Conservation (phyloP, 176 grass and related monocot genomes). For the Paspalum vaginatum region DNA sequence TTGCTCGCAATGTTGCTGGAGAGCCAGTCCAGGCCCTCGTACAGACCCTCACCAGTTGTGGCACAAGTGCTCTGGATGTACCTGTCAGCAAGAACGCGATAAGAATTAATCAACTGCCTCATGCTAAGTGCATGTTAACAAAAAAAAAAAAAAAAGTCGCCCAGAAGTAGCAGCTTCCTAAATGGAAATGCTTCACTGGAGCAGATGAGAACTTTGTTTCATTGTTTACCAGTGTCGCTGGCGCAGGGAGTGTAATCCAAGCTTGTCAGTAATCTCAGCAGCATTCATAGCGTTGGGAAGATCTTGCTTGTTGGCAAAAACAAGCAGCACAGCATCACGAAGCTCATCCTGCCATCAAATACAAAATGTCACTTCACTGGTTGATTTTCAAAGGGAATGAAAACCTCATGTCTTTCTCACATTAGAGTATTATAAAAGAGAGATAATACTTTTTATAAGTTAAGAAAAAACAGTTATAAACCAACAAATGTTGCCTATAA, state of each 20-base stretch:
- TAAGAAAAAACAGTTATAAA: too few species aligned
- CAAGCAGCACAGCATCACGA: conserved; percentile 51
- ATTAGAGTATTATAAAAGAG: neutral
- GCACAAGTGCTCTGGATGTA: conserved; percentile 68
- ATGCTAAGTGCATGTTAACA: neutral
- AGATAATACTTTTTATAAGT: too few species aligned
- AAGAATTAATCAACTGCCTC: neutral
- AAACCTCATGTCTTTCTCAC: neutral
- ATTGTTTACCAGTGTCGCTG: conserved; percentile 44
- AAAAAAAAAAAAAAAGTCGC: neutral
- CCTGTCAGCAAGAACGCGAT: conserved; percentile 28
- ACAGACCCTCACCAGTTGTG: conserved; percentile 56
- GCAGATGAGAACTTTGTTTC: neutral
- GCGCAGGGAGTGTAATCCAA: conserved; percentile 46
- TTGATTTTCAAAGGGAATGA: neutral
- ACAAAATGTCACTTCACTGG: neutral
- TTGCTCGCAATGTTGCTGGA: conserved; percentile 66
- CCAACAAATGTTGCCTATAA: too few species aligned
- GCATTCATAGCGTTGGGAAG: conserved; percentile 55
- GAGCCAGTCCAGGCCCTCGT: conserved; percentile 59
- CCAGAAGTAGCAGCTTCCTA: neutral
- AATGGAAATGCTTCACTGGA: neutral
- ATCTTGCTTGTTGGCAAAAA: conserved; percentile 61
- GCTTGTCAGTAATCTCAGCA: conserved; percentile 53
- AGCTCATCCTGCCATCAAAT: conserved; percentile 45